Conservation (phyloP, 1,284 basidiomycete genomes). For the Blastosporella zonata region DNA sequence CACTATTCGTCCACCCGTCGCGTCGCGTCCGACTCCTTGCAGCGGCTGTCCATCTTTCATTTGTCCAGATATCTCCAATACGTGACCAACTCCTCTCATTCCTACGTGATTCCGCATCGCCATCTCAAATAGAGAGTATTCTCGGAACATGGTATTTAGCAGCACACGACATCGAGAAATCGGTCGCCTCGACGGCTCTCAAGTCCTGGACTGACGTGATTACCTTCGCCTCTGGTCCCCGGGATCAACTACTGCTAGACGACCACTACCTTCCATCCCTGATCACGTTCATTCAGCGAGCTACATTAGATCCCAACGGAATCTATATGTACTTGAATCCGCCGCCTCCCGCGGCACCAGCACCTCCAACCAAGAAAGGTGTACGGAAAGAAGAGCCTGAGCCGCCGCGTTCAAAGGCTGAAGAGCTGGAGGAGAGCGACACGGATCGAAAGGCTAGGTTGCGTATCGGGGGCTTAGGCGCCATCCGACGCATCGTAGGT, state of each 20-base stretch:
- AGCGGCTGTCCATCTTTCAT: conserved; percentile 64
- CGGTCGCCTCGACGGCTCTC: conserved; percentile 49
- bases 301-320: conserved; percentile 64
- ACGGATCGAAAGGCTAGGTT: conserved; percentile 69
- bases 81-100: conserved; percentile 58
- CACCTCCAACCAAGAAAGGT: conserved; percentile 34
- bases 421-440: conserved; percentile 63
- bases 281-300: conserved; percentile 49
- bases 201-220: conserved; percentile 55
- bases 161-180: conserved; percentile 70
- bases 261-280: conserved; percentile 31
- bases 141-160: conserved; percentile 81
- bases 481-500: conserved; percentile 67
- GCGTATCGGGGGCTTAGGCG: conserved; percentile 70
- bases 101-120: conserved; percentile 51
- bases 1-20: conserved; percentile 79
- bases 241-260: conserved; percentile 37
- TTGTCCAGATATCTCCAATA: conserved; percentile 58
- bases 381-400: conserved; percentile 29
- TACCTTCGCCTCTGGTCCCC: conserved; percentile 16
- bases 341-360: conserved; percentile 36
- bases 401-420: conserved; percentile 38
- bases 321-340: conserved; percentile 74
- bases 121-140: conserved; percentile 64
- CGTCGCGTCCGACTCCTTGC: conserved; percentile 74